Base-by-base conservation (phyloP, 2,329 filamentous ascomycete genomes). In the Phialophora verrucosa region DNA sequence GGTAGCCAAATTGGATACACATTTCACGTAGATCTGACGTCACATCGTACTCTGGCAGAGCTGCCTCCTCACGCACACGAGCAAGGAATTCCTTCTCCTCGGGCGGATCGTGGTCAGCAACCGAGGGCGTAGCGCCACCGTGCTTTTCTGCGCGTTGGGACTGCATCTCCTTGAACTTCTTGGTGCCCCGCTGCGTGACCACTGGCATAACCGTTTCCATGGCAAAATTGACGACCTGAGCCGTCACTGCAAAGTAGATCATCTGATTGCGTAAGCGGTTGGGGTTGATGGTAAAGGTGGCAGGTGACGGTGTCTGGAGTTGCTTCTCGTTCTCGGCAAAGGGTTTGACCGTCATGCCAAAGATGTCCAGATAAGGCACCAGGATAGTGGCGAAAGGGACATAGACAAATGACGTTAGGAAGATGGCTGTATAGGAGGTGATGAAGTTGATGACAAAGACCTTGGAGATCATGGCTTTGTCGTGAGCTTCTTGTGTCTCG, bases 391-490 rank as follows among this genome's bases (percentile, higher is more conserved):
- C 94, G 73, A 98, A 98, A 0, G 94, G 94, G 23, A 97, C 91
- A 74, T 97, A 98, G 69, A 97, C 88, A 73, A 97, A 98, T 0
- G 93, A 92, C 0, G 93, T 97, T 20, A 98, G 85, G 75, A 96
- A 89, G n/a, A 96, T 89, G 0, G 92, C 91, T 60, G 96, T 88
- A 76, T 97, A 98, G 0, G 93, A 96, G 5, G 93, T 96, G 79
- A 98, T 94, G 79, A 97, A 97, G 81, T 97, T 96, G 74, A 98
- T 87, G 14, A 98, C 88, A 74, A 99, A 98, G 38, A 96, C 90
- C 82, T 99, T 99, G 65, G 91, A 89, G 0, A 95, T 92, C 75
- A 97, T 86, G 1, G 93, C 91, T 23, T 91, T 87, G 67, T 96
- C 88, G 74, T 97, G 91, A 14, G 89, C 89, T 71, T 93, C 92